These are phyloP conservation scores for Chlamydomonas asymmetrica DNA, from an alignment of 139 green algal species.

Conservation along the genomic window DNA sequence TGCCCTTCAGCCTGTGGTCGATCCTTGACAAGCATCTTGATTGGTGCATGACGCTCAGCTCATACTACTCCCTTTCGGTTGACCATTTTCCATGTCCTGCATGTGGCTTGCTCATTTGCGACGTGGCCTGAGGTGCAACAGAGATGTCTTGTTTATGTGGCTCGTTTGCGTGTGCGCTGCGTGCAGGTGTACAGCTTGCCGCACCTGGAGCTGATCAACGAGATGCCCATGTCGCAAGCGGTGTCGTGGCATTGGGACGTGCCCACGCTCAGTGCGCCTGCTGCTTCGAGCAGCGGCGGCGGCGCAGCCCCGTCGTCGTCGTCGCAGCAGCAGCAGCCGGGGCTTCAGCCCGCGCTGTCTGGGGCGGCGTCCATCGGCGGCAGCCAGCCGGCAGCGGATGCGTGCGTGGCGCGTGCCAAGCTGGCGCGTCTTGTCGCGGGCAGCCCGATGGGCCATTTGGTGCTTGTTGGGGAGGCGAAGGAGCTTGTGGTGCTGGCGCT, in stretches of 20 bases:
- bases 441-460: conserved; percentile 31
- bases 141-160: no score
- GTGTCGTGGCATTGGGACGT: conserved; percentile 33
- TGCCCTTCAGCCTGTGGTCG: background rate
- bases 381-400: conserved; percentile 4
- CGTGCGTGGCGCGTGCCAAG: conserved; percentile 4
- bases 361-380: no score
- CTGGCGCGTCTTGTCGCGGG: conserved; percentile 20
- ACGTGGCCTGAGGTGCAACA: no score
- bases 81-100: background rate
- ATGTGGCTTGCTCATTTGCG: no score
- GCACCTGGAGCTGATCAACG: conserved; percentile 32
- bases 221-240: conserved; percentile 21
- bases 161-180: background rate
- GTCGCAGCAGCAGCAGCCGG: no score
- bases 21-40: background rate
- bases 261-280: no score
- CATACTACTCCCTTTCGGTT: background rate
- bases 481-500: conserved; percentile 40
- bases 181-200: conserved; percentile 52
- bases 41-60: background rate
- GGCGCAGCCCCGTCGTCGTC: no score
- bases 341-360: no score
- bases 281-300: conserved; percentile 1
- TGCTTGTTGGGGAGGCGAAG: conserved; percentile 29